Conservation (phyloP, 495 filamentous ascomycete genomes). For the Geopyxis carbonaria region DNA sequence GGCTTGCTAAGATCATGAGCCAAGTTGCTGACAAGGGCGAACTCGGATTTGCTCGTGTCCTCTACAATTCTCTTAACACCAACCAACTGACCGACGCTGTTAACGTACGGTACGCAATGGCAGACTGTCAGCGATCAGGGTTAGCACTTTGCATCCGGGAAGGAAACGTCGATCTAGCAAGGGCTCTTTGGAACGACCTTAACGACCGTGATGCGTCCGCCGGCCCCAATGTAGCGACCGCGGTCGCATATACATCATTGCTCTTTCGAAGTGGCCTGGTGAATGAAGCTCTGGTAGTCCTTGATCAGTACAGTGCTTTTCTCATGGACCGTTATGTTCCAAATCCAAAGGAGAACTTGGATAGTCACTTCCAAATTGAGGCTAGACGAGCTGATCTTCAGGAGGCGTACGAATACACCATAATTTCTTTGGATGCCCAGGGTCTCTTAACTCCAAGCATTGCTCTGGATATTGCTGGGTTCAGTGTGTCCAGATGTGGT, state of each 20-base stretch:
- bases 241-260: constrained; percentile 59
- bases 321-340: neutral
- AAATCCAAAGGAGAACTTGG: neutral
- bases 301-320: constrained; percentile 43
- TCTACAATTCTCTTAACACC: constrained; percentile 22
- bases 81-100: constrained; percentile 46
- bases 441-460: constrained; percentile 31
- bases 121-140: constrained; percentile 59
- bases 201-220: constrained; percentile 59
- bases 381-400: constrained; percentile 9
- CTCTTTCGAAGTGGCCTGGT: constrained; percentile 60
- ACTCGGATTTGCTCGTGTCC: constrained; percentile 38
- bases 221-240: constrained; percentile 37
- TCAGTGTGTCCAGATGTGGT: constrained; percentile 17
- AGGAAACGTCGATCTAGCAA: constrained; percentile 57
- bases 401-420: constrained; percentile 29
- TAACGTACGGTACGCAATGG: constrained; percentile 32
- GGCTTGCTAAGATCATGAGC: constrained; percentile 24
- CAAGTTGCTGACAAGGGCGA: constrained; percentile 64
- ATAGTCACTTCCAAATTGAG: neutral
- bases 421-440: constrained; percentile 43
- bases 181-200: constrained; percentile 25
- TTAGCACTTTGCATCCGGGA: constrained; percentile 68
- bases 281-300: constrained; percentile 68
- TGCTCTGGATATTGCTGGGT: constrained; percentile 21